Evolutionary conservation across 345 rosid genomes (phyloP).

Genomic region (Moricandia moricandioides): DNA sequence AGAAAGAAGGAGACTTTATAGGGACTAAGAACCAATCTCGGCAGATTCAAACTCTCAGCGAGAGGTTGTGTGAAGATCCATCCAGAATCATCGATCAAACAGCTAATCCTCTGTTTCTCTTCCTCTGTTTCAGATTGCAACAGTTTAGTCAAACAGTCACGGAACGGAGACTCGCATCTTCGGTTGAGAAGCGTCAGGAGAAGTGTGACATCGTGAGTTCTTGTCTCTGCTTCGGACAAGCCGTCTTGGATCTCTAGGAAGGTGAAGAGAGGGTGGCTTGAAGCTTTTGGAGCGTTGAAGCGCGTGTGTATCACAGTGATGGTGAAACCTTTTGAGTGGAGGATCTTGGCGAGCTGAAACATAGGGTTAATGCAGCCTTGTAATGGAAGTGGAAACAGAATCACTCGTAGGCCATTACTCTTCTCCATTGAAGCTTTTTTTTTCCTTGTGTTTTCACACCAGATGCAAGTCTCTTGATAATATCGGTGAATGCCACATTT

Average conservation of each 20-base stretch:
- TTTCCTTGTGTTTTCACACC: neutral
- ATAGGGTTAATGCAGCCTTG: slow-evolving; percentile 65
- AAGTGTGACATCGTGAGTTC: slow-evolving; percentile 12
- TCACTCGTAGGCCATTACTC: slow-evolving; percentile 26
- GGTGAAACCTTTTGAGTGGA: slow-evolving; percentile 43
- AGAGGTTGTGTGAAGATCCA: slow-evolving; percentile 23
- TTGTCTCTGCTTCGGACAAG: slow-evolving; percentile 32
- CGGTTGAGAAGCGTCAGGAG: slow-evolving; percentile 12
- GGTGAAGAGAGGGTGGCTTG: slow-evolving; percentile 31
- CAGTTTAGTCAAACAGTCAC: slow-evolving; percentile 29
- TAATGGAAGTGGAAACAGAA: slow-evolving; percentile 55
- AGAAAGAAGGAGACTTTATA: slow-evolving; percentile 30
- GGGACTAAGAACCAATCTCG: slow-evolving; percentile 1
- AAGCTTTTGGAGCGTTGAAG: slow-evolving; percentile 34
- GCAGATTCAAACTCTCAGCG: slow-evolving; percentile 21
- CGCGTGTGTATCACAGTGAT: slow-evolving; percentile 54
- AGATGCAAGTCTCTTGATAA: neutral
- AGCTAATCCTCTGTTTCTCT: slow-evolving; percentile 16
- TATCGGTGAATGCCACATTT: neutral
- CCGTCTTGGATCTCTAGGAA: slow-evolving; percentile 31
- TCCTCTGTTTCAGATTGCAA: slow-evolving; percentile 7
- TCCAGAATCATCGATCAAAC: slow-evolving; percentile 31
- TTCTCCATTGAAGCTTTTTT: slow-evolving; percentile 20
- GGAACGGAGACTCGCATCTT: slow-evolving; percentile 11
- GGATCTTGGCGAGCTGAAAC: slow-evolving; percentile 64